Conservation (phyloP, 345 rosid species). For the Populus davidiana region DNA sequence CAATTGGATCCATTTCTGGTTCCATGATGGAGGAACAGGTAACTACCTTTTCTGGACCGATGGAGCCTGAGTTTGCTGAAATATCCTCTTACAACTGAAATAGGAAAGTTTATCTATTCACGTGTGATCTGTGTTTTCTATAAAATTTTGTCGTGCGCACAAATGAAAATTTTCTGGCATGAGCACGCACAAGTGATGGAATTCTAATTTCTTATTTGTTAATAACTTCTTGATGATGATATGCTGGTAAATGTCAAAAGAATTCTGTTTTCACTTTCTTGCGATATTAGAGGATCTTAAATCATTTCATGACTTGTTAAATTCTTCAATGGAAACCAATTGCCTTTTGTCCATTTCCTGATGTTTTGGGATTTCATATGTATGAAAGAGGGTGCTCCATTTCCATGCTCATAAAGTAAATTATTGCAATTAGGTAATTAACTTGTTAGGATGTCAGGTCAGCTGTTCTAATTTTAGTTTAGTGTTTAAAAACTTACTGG, state of each 20-base stretch:
- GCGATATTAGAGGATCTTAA: not conserved
- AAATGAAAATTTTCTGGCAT: not conserved
- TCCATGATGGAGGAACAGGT: constrained; percentile 99
- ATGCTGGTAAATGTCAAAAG: too few relatives aligned
- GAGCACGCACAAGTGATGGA: not conserved
- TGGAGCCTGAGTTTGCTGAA: not conserved
- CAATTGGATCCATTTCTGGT: constrained; percentile 98
- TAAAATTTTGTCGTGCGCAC: not conserved
- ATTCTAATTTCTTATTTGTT: not conserved
- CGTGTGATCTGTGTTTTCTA: not conserved
- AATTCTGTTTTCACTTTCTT: not conserved
- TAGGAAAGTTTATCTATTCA: not conserved
- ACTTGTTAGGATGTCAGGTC: not conserved
- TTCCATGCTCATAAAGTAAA: not conserved
- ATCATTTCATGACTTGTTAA: not conserved
- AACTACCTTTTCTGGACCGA: constrained; percentile 8
- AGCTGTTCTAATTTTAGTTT: not conserved
- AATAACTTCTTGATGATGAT: not conserved
- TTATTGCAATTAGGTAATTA: not conserved
- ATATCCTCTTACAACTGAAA: not conserved
- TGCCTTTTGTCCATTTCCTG: not conserved
- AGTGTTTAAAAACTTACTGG: not conserved
- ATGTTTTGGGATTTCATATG: not conserved
- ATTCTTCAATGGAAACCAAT: not conserved
- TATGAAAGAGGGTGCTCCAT: not conserved